Evolutionary conservation across 1,284 basidiomycete genomes (phyloP), one percentile per base, ranked within the genome.

Genomic region (Malassezia vespertilionis): DNA sequence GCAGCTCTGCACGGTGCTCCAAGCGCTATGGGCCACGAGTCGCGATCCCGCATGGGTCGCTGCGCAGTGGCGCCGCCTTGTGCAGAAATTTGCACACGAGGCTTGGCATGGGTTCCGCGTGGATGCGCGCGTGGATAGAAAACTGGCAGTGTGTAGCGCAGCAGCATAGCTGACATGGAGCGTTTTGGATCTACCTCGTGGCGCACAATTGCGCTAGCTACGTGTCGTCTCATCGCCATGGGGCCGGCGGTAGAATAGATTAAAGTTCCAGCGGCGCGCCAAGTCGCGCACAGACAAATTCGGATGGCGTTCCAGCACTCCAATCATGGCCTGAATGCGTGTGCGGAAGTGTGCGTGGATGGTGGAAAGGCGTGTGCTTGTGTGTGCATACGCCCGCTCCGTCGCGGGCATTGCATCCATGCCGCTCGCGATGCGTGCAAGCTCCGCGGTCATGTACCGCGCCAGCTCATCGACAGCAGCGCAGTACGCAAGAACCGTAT

Each of bases 261-360:
- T 66, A 53, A 64, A 66, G 53, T 66, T 63, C 52, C 63, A 57
- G 3, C 56, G 48, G 27, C 48, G 52, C 17, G 56, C 58, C 10
- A 61, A 40, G 40, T 61, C 61, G 10, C 58, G 58, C 8, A 62
- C 61, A 2, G 60, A 56, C 42, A 70, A 52, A 31, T 68, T 70
- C 22, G 63, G 46, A 24, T 70, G 67, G 53, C 61, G 61, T 38
- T 65, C 63, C 14, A 70, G 53, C 40, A 51, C 51, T 3, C 40
- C 46, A 2, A 69, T 56, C 43, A 70, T 60, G 22, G 37, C n/a
- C 20, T 57, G 53, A 47, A 63, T 63, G 30, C 64, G 54, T 32
- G 59, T 49, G 31, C 58, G 56, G 54, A 67, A 69, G 14, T 35
- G 34, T 10, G 32, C 15, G 35, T 58, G 58, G 6, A 57, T 46